Evolutionary conservation across 192 early-diverging fungal genomes (phyloP).

Genomic region (Podochytrium sp.): DNA sequence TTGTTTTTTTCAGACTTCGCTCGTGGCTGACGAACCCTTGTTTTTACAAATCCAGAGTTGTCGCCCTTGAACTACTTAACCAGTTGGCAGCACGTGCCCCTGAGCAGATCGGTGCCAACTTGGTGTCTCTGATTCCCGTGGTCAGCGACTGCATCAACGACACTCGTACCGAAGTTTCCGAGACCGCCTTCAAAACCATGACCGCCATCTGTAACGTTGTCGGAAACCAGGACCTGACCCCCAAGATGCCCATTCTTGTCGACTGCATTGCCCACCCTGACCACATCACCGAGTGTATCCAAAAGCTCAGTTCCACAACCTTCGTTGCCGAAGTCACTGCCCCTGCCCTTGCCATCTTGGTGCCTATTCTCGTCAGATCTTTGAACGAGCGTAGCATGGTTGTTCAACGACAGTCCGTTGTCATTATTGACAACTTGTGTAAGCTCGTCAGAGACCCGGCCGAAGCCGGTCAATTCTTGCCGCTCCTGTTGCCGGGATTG

Average conservation of each 20-base stretch:
- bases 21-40: no score
- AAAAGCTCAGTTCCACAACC: slow-evolving; percentile 73
- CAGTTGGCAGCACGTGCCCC: slow-evolving; percentile 45
- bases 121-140: slow-evolving; percentile 69
- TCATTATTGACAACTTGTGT: slow-evolving; percentile 85
- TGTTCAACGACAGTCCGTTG: slow-evolving; percentile 69
- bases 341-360: slow-evolving; percentile 78
- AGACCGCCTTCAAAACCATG: slow-evolving; percentile 52
- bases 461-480: slow-evolving; percentile 79
- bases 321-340: slow-evolving; percentile 76
- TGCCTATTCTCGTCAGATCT: slow-evolving; percentile 57
- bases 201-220: slow-evolving; percentile 68
- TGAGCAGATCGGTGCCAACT: slow-evolving; percentile 41
- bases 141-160: slow-evolving; percentile 78
- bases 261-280: slow-evolving; percentile 76
- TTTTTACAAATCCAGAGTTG: slow-evolving; percentile 32
- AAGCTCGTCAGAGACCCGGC: slow-evolving; percentile 78
- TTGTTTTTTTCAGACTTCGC: no score
- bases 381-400: slow-evolving; percentile 66
- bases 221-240: slow-evolving; percentile 78
- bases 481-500: slow-evolving; percentile 74
- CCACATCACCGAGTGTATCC: slow-evolving; percentile 73
- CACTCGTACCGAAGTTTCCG: slow-evolving; percentile 65
- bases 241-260: slow-evolving; percentile 73
- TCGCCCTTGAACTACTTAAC: slow-evolving; percentile 39